Evolutionary conservation across 139 green algal species (phyloP), one percentile per base, ranked within the genome.

Genomic region (Micractinium conductrix): DNA sequence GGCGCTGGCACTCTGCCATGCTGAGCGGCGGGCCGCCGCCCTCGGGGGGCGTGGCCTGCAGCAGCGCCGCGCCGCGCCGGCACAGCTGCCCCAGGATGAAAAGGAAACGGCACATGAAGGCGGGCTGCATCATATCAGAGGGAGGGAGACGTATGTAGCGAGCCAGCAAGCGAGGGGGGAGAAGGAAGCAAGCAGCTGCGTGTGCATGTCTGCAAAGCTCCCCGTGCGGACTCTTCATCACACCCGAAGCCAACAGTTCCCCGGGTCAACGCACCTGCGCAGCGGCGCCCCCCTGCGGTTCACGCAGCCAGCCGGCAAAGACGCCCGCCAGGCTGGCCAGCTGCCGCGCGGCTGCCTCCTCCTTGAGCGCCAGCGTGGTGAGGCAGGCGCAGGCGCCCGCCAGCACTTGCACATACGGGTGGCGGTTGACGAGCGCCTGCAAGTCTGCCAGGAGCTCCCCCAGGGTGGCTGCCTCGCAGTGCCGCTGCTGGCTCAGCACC

Each of bases 1-100:
- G 85, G 40, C 83, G 74, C 74, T 94, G 85, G 45, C 86, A 92
- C 42, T 88, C 74, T 21, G 42, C 16, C 81, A 88, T 69, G 45
- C 58, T 81, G 0, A 84, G 33, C 53, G 74, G 37, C n/a, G n/a
- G n/a, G n/a, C n/a, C n/a, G 19, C 74, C 38, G n/a, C 26, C 26
- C 40, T 67, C 40, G 22, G 65, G 75, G 42, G 83, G 67, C 16
- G 69, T 73, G 9, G 60, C 50, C 45, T 96, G 92, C 30, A 97
- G 55, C 2, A 92, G 60, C 44, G 84, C 79, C 0, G 87, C 85
- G 0, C 92, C 94, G 19, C 58, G 85, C 26, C 93, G 83, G 76
- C 89, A 93, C n/a, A 98, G 76, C 44, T 95, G 92, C 24, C 95
- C 95, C 45, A 98, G 60, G 17, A 91, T 91, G 80, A 93, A 95